These are phyloP conservation scores for Bimuria novae-zelandiae DNA, from an alignment of 2,329 filamentous ascomycete species.

Conservation along the genomic window DNA sequence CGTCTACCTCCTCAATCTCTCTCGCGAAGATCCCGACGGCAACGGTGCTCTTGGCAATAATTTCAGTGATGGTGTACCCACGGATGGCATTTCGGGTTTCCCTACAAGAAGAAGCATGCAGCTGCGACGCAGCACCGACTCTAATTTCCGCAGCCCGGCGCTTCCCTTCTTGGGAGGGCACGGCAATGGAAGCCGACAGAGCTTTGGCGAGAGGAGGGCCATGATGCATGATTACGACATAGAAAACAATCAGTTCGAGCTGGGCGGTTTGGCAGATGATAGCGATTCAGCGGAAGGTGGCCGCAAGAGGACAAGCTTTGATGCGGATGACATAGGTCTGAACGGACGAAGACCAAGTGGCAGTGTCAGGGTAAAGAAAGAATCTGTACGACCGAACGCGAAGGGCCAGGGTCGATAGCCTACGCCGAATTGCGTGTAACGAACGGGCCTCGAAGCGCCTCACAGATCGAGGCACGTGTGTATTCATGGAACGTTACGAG, in stretches of 20 bases:
- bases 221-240: constrained; percentile 90
- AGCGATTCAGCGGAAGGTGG: constrained; percentile 46
- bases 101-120: constrained; percentile 96
- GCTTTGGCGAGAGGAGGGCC: constrained; percentile 67
- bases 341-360: constrained; percentile 29
- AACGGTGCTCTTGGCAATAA: constrained; percentile 60
- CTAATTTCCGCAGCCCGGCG: constrained; percentile 56
- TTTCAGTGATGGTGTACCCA: constrained; percentile 78
- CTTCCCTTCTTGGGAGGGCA: constrained; percentile 55
- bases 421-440: background rate
- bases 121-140: constrained; percentile 67
- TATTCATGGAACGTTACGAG: constrained; percentile 10
- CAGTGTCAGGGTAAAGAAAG: constrained; percentile 35
- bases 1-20: constrained; percentile 96
- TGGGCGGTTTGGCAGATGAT: constrained; percentile 80
- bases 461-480: constrained; percentile 4
- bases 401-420: constrained; percentile 11
- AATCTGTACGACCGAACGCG: constrained; percentile 31
- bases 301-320: constrained; percentile 42
- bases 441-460: background rate
- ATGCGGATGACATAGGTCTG: constrained; percentile 28
- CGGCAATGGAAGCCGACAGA: constrained; percentile 34
- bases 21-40: constrained; percentile 85
- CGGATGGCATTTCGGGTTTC: constrained; percentile 85
- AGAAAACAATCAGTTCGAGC: constrained; percentile 68